Base-by-base conservation (phyloP, 2,329 filamentous ascomycete species). In the Myriosclerotinia scirpicola region DNA sequence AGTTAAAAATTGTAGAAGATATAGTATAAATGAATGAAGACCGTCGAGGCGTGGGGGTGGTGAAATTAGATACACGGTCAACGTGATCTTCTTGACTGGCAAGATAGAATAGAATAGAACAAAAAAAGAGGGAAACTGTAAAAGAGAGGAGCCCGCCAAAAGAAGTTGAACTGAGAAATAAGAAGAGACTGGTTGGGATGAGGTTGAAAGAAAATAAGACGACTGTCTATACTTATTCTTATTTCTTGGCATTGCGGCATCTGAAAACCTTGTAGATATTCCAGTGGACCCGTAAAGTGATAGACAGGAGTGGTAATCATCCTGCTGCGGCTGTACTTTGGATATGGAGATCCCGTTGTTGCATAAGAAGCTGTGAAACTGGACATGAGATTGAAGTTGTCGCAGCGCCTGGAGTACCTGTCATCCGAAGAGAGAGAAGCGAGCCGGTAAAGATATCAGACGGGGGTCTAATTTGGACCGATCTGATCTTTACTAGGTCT, bases 51-150 rank as follows among this genome's bases (percentile, higher is more conserved):
- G 74, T 75, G 66, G 42, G 62, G 59, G 65, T 69, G 58, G 58
- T 64, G 61, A 74, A 73, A 56, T 72, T 72, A 74, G 73, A 76
- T 75, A 66, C 75, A 74, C 75, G 75, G 65, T 76, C 75, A 75
- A 76, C 75, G 75, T 73, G 74, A 76, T 76, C 75, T 75, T 68
- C 73, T 76, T 75, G 74, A 75, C 72, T 71, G 73, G 72, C 75
- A 76, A 73, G 71, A 68, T 67, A 70, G 71, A 70, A 68, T 67
- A 69, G 66, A 64, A 68, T 61, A 38, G 52, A 15, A 64, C 50
- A 60, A 46, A 71, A 71, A 75, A 74, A 72, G 69, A 71, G 68
- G 67, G 72, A 69, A 72, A 67, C 30, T 40, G 42, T 70, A 71
- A 73, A 73, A 71, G 72, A 74, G 72, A 75, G 70, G 67, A 71